Evolutionary conservation across 2,329 filamentous ascomycete species (phyloP).

Genomic region (Lachnellula hyalina): DNA sequence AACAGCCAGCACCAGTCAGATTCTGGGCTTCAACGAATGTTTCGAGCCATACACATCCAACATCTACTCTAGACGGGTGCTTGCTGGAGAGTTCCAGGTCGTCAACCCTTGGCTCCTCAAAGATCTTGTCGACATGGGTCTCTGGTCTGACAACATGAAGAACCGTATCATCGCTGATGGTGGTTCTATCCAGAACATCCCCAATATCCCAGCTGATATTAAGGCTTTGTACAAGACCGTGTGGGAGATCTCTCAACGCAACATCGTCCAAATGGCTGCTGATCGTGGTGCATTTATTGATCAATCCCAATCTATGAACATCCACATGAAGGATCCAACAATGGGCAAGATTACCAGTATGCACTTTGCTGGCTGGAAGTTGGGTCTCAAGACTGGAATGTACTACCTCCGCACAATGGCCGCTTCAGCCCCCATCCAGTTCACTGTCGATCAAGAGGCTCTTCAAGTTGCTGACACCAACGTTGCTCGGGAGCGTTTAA

Average conservation of each 20-base stretch:
- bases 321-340: constrained; percentile 97
- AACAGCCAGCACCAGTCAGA: constrained; percentile 94
- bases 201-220: constrained; percentile 92
- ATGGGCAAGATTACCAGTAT: constrained; percentile 99
- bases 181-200: constrained; percentile 93
- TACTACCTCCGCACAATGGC: constrained; percentile 99
- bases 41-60: constrained; percentile 99
- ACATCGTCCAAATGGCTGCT: constrained; percentile 94
- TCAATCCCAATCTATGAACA: constrained; percentile 98
- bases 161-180: constrained; percentile 98
- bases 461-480: constrained; percentile 83
- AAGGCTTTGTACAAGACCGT: constrained; percentile 99
- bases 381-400: constrained; percentile 99
- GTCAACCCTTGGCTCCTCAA: constrained; percentile 99
- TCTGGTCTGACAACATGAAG: constrained; percentile 99
- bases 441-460: constrained; percentile 96
- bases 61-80: constrained; percentile 97
- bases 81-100: constrained; percentile 98
- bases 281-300: constrained; percentile 98
- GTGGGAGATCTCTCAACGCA: constrained; percentile 97
- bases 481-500: constrained; percentile 56
- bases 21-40: constrained; percentile 98
- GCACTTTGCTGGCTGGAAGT: constrained; percentile 99
- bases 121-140: constrained; percentile 93
- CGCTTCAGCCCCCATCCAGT: constrained; percentile 93